Percentiles rank a stretch among this genome's conserved stretches.
These are phyloP conservation scores for Rhododendron ferrugineum DNA, from an alignment of 148 eudicot genomes.

Conservation along the genomic window DNA sequence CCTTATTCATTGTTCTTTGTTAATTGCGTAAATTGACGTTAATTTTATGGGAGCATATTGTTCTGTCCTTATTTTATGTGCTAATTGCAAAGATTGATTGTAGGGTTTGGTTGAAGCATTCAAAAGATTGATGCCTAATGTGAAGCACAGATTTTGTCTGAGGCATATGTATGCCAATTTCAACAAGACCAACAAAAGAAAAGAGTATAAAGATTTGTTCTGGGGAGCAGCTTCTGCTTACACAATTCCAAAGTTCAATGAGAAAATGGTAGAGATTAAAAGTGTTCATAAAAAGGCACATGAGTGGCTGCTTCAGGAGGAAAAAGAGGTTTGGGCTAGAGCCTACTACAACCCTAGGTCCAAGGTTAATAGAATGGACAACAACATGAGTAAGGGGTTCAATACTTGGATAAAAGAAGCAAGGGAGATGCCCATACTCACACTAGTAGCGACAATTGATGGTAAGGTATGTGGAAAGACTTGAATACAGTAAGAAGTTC, in stretches of 20 bases:
- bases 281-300: background rate
- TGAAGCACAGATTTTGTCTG: background rate
- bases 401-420: background rate
- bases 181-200: too few species aligned
- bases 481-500: background rate
- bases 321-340: background rate
- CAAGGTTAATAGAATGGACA: background rate
- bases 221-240: too few species aligned
- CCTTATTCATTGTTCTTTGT: too few species aligned
- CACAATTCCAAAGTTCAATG: too few species aligned
- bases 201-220: too few species aligned
- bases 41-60: too few species aligned
- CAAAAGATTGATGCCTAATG: background rate
- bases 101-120: background rate
- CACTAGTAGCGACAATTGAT: background rate
- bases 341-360: background rate
- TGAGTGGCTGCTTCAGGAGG: background rate
- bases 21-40: too few species aligned
- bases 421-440: background rate
- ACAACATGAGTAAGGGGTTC: background rate
- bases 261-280: too few species aligned
- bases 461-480: background rate
- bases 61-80: too few species aligned
- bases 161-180: background rate
- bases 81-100: too few species aligned